A percentile compares a stretch with the other conserved stretches of the same genome.
Evolutionary conservation across 331 rosid genomes (phyloP).

Genomic region (Spiraea crenata): DNA sequence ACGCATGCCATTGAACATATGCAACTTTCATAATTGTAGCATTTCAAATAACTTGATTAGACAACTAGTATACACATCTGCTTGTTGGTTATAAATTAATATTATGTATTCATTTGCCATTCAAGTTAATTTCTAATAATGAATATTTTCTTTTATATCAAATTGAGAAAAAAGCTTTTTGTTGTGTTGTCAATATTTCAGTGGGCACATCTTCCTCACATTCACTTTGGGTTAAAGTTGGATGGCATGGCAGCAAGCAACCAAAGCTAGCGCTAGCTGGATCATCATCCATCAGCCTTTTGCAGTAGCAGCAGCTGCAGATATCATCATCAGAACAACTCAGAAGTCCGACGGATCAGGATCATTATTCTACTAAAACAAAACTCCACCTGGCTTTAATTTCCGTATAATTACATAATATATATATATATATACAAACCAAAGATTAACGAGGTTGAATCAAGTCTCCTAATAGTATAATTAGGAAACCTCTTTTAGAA

Average conservation of each 20-base stretch:
- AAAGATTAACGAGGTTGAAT: constrained; percentile 37
- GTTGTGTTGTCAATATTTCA: constrained; percentile 29
- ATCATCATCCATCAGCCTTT: constrained; percentile 28
- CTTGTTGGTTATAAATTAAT: no score
- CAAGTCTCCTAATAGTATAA: constrained; percentile 34
- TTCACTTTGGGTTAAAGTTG: constrained; percentile 88
- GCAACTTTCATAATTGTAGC: no score
- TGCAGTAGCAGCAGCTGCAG: constrained; percentile 22
- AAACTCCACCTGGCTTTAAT: constrained; percentile 19
- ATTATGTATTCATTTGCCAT: no score
- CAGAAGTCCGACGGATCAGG: constrained; percentile 51
- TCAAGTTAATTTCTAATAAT: no score
- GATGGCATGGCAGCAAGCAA: constrained; percentile 83
- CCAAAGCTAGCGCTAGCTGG: constrained; percentile 40
- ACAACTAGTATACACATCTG: no score
- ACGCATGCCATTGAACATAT: no score
- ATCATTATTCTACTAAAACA: constrained; percentile 36
- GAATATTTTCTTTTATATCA: no score
- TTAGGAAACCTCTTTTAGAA: constrained; percentile 25
- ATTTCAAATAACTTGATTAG: no score
- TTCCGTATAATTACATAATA: neutral
- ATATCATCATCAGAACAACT: constrained; percentile 25
- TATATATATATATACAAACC: neutral
- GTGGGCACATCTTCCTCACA: constrained; percentile 99
- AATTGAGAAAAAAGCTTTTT: neutral